Evolutionary conservation across 225 moss, liverwort and hornwort species (phyloP).

Genomic region (Pleurozium schreberi): DNA sequence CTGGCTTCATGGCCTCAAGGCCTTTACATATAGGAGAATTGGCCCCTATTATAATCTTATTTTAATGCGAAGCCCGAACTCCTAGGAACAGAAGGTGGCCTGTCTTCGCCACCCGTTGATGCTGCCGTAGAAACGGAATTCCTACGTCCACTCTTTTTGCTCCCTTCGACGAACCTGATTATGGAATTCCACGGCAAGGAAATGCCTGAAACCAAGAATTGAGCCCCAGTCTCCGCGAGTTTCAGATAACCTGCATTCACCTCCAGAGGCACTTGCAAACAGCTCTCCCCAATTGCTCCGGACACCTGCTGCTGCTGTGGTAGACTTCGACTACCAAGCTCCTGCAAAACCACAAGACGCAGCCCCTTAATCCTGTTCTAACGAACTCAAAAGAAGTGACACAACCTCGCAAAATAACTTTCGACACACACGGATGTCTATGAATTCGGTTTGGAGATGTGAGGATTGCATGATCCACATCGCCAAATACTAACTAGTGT

Average conservation of each 20-base stretch:
- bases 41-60: too few relatives aligned
- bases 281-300: conserved; percentile 3
- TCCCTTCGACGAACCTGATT: conserved; percentile 7
- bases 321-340: background rate
- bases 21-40: too few relatives aligned
- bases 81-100: background rate
- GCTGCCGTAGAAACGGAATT: conserved; percentile 3
- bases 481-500: background rate
- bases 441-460: background rate
- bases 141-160: background rate
- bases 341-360: conserved; percentile 5
- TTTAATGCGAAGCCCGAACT: conserved; percentile 12
- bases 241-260: conserved; percentile 1
- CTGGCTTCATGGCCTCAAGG: too few relatives aligned
- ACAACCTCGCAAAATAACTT: background rate
- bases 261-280: conserved; percentile 8
- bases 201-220: conserved; percentile 29
- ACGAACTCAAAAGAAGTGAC: background rate
- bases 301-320: conserved; percentile 1
- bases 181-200: conserved; percentile 31
- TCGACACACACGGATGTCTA: background rate
- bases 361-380: background rate
- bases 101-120: conserved; percentile 22
- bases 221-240: conserved; percentile 11
- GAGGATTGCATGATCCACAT: background rate